Percentiles rank a stretch among this genome's conserved stretches.
Conservation (phyloP, 768 basidiomycete species). For the Pleurotus djamor region DNA sequence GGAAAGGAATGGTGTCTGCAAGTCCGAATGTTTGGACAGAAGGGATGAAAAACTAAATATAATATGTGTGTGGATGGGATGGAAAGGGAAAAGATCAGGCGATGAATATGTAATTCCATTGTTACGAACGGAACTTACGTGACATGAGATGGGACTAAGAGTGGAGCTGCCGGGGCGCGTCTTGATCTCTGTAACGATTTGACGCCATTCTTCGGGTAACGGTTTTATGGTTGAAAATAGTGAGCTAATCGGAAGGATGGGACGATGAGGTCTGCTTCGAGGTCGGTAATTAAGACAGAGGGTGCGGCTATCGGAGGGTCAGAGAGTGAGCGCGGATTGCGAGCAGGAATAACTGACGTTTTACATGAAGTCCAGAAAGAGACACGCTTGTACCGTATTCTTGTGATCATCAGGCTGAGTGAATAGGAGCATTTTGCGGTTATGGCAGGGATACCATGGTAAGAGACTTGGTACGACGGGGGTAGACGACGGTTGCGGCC, state of each 20-base stretch:
- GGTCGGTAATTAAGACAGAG: conserved; percentile 52
- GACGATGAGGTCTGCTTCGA: conserved; percentile 49
- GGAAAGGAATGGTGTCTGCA: conserved; percentile 59
- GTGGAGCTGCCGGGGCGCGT: conserved; percentile 25
- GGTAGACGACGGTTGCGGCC: conserved; percentile 28
- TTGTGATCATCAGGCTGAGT: conserved; percentile 5
- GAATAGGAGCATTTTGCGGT: conserved; percentile 2
- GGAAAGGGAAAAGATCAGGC: not conserved
- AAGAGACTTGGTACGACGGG: conserved; percentile 35
- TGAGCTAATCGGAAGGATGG: conserved; percentile 43
- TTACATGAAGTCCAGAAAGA: conserved; percentile 6
- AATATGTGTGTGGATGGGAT: not conserved
- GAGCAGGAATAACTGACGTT: not conserved
- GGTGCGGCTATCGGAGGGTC: conserved; percentile 32
- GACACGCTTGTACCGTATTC: conserved; percentile 7
- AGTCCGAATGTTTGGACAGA: conserved; percentile 51
- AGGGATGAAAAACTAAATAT: conserved; percentile 57
- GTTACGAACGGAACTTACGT: conserved; percentile 35
- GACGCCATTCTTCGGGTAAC: conserved; percentile 68
- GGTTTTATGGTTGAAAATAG: conserved; percentile 61
- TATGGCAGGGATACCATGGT: conserved; percentile 19
- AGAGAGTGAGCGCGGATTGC: not conserved
- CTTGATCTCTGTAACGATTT: conserved; percentile 39
- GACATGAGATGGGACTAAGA: conserved; percentile 40
- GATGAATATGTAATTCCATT: not conserved